A percentile compares a stretch with the other conserved stretches of the same genome.
Conservation (phyloP, 164 flowering plant genomes). For the Vitis amurensis region DNA sequence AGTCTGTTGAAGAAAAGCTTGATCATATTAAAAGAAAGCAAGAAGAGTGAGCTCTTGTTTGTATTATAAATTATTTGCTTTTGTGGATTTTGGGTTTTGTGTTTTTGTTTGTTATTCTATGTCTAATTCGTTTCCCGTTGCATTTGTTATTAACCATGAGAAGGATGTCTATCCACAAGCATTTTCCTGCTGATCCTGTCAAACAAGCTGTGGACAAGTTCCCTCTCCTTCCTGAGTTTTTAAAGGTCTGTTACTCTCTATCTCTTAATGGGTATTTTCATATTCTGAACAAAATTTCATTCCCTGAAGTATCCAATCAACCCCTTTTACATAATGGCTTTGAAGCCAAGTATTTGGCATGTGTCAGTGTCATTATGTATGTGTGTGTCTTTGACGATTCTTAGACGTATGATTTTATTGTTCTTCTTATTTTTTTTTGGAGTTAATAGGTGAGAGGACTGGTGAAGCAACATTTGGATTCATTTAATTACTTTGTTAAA, state of each 20-base stretch:
- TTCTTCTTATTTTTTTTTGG: neutral
- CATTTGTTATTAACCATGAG: neutral
- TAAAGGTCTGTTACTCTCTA: slow-evolving; percentile 47
- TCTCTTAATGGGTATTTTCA: neutral
- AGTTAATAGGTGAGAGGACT: slow-evolving; percentile 73
- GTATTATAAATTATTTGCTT: neutral
- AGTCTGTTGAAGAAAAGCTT: neutral
- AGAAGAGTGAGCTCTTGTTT: neutral
- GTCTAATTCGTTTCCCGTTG: neutral
- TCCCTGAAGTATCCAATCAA: too few species aligned
- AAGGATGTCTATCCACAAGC: slow-evolving; percentile 30
- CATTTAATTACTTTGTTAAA: slow-evolving; percentile 77
- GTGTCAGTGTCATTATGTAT: neutral
- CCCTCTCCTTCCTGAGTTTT: slow-evolving; percentile 84
- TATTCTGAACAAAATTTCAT: neutral
- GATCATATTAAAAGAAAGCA: neutral
- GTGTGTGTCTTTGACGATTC: neutral
- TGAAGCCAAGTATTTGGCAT: too few species aligned
- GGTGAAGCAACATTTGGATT: slow-evolving; percentile 93
- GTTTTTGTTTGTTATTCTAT: neutral
- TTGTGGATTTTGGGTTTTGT: neutral
- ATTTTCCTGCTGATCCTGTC: slow-evolving; percentile 53
- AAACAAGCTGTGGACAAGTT: slow-evolving; percentile 70
- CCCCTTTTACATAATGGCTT: too few species aligned
- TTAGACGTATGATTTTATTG: neutral